phyloP scores from a whole-genome alignment of 352 stramenopile species.

The Thalassiosira ordinaria region DNA sequence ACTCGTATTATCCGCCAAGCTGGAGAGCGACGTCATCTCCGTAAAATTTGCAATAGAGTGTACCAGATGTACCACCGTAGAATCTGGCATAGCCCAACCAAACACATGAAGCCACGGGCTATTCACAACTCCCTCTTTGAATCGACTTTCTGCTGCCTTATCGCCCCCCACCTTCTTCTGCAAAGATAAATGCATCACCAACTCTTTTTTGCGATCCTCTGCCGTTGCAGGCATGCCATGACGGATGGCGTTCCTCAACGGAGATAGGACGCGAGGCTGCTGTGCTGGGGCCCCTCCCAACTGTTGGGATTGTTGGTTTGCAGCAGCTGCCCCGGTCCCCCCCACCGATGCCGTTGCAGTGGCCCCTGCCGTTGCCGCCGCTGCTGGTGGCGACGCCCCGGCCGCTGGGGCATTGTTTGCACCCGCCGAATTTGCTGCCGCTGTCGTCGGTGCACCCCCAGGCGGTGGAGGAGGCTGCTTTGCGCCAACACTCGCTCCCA shows the following conservation, averaged over 20 bases:
- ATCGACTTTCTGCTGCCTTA: not conserved
- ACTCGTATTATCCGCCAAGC: not conserved
- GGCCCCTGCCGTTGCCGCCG: too few relatives aligned
- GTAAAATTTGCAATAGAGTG: not conserved
- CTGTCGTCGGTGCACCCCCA: not conserved
- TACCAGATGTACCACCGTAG: not conserved
- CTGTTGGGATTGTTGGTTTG: too few relatives aligned
- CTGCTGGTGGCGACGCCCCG: too few relatives aligned
- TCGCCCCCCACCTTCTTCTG: not conserved
- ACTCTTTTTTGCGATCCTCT: not conserved
- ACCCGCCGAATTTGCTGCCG: not conserved
- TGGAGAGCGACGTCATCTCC: not conserved
- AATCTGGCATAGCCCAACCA: not conserved
- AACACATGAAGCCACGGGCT: not conserved
- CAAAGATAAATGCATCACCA: not conserved
- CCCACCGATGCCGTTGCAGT: too few relatives aligned
- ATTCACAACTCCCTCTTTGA: not conserved
- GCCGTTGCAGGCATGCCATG: not conserved
- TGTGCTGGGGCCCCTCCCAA: too few relatives aligned
- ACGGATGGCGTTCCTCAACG: not conserved
- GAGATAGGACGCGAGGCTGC: too few relatives aligned
- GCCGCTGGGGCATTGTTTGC: not conserved
- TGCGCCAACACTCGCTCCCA: not conserved
- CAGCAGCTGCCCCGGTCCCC: too few relatives aligned
- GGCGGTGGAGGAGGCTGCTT: not conserved